These are phyloP conservation scores for Wickerhamiella kurtzmanii DNA, from an alignment of 805 yeast genomes.

Conservation along the genomic window DNA sequence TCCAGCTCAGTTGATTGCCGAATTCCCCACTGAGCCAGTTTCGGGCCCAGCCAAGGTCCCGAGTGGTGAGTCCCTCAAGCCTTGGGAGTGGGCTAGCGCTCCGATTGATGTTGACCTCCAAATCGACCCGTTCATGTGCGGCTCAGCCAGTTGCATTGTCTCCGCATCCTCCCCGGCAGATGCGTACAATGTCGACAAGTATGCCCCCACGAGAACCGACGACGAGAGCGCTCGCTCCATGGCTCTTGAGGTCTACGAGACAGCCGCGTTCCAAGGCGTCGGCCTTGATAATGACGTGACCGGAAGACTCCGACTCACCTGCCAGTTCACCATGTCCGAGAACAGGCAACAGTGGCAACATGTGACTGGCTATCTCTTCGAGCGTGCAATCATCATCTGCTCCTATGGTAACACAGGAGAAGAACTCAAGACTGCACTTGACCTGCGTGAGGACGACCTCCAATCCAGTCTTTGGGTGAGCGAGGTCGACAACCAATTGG, in stretches of 20 bases:
- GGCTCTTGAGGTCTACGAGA: not conserved
- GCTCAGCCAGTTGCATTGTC: not conserved
- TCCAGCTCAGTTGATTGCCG: not conserved
- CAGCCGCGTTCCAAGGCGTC: not conserved
- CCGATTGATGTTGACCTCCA: not conserved
- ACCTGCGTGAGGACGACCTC: constrained; percentile 2
- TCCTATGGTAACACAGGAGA: constrained; percentile 1
- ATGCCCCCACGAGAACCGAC: not conserved
- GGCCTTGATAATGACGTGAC: not conserved
- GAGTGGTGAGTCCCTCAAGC: not conserved
- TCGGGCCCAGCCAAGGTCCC: not conserved
- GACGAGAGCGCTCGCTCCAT: not conserved
- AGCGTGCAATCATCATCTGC: not conserved
- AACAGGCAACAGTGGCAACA: constrained; percentile 1
- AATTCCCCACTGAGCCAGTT: not conserved
- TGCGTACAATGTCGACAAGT: not conserved
- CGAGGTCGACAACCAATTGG: not conserved
- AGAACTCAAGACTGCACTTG: not conserved
- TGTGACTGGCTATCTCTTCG: constrained; percentile 1
- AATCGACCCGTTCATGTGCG: not conserved
- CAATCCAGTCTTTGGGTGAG: not conserved
- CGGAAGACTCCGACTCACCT: constrained; percentile 4
- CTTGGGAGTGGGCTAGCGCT: not conserved
- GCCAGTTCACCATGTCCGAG: not conserved
- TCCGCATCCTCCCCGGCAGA: not conserved